Conservation (phyloP, 805 yeast species). For the Kurtzmaniella fragi region DNA sequence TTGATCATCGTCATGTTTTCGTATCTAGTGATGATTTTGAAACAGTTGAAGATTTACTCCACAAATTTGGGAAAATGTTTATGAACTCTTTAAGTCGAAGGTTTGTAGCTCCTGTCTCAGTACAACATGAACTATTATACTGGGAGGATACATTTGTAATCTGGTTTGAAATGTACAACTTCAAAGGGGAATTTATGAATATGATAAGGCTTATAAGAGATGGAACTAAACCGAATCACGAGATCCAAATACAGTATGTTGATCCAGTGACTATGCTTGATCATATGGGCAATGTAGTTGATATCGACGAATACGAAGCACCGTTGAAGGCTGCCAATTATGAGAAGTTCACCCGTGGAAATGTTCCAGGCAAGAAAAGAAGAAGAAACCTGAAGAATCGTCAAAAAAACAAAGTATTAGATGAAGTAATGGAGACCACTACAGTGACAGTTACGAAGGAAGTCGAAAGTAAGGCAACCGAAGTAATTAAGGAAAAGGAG, state of each 20-base stretch:
- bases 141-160: constrained; percentile 29
- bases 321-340: constrained; percentile 20
- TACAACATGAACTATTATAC: constrained; percentile 6
- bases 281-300: constrained; percentile 23
- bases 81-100: constrained; percentile 17
- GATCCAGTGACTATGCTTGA: constrained; percentile 29
- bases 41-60: constrained; percentile 10
- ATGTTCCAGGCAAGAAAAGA: too few relatives aligned
- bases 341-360: not conserved
- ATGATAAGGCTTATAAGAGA: constrained; percentile 21
- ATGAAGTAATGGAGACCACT: too few relatives aligned
- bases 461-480: too few relatives aligned
- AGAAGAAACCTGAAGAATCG: too few relatives aligned
- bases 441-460: too few relatives aligned
- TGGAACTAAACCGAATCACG: constrained; percentile 10
- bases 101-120: constrained; percentile 21
- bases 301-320: constrained; percentile 17
- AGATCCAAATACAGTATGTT: constrained; percentile 16
- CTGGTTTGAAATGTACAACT: constrained; percentile 36
- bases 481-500: too few relatives aligned
- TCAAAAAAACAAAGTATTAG: too few relatives aligned
- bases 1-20: constrained; percentile 18
- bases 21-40: constrained; percentile 15
- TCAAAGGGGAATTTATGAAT: constrained; percentile 23
- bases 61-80: constrained; percentile 17